Evolutionary conservation across 2,329 filamentous ascomycete genomes (phyloP), one percentile per base, ranked within the genome.

Genomic region (Hypoxylon rubiginosum): DNA sequence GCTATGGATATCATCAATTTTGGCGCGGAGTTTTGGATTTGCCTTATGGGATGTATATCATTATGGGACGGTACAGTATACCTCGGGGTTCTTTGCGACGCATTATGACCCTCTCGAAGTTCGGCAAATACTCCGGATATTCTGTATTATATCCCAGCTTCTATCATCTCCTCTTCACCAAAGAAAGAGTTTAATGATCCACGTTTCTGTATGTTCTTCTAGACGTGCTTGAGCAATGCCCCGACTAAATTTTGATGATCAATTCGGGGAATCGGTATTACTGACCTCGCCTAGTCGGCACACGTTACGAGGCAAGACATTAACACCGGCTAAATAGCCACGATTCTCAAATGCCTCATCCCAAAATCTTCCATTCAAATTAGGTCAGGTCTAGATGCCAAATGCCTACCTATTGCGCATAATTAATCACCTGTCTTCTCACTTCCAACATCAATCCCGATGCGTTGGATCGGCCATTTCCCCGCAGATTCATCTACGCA

Each of bases 11-110:
- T 57, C 26, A 17, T 64, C n/a, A 30, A 62, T 62, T 34, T 34
- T 11, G 56, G 51, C 51, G 21, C 24, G 68, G 68, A 66, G 68
- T 70, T 70, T 68, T 53, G 13, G 65, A 51, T 43, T 63, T 68
- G 43, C 30, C 28, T 61, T 63, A 24, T 21, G 30, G 48, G 55
- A 34, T 69, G 61, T 65, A 65, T 26, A 65, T 26, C 34, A 65
- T 55, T 24, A 65, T n/a, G 41, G 66, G 49, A 36, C 28, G 43
- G 48, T 32, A 53, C 15, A 46, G 41, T 48, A 41, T 63, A 48
- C 26, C 48, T 28, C 7, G 36, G 32, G 58, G 39, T 28, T 45
- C 48, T 32, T 55, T 50, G 55, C 46, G 53, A 66, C 52, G 57
- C 61, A 57, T 67, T 26, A 66, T 36, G 66, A 64, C 39, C 36